phyloP scores from a whole-genome alignment of 2,329 filamentous ascomycete species.

The Camptophora hylomeconis region DNA sequence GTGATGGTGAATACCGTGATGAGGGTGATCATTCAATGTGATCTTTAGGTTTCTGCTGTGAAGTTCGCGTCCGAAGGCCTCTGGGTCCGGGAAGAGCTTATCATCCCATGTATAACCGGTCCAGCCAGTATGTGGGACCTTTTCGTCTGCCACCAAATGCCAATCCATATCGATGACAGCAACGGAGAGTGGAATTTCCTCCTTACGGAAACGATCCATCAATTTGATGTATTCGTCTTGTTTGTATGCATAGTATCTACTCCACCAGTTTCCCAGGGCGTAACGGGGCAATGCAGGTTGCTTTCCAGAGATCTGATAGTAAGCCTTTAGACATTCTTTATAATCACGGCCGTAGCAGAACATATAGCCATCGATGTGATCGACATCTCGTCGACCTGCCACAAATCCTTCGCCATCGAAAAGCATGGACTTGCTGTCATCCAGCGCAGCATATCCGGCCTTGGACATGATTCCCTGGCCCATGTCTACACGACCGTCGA shows the following conservation, averaged over 20 bases:
- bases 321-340: conserved; percentile 38
- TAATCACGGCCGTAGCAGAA: conserved; percentile 48
- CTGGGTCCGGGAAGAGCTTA: conserved; percentile 44
- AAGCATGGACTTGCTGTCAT: conserved; percentile 44
- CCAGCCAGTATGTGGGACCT: conserved; percentile 39
- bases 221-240: conserved; percentile 43
- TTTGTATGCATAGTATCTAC: conserved; percentile 46
- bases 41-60: conserved; percentile 40
- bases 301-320: conserved; percentile 43
- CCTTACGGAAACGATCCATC: conserved; percentile 41
- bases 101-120: conserved; percentile 53
- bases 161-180: conserved; percentile 56
- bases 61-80: conserved; percentile 37
- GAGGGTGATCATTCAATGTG: conserved; percentile 50
- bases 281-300: conserved; percentile 45
- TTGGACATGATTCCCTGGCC: conserved; percentile 39
- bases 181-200: conserved; percentile 44
- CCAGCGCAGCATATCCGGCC: conserved; percentile 38
- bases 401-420: conserved; percentile 40
- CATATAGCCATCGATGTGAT: conserved; percentile 45
- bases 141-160: conserved; percentile 41
- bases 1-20: conserved; percentile 42
- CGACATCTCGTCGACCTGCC: conserved; percentile 24
- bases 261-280: conserved; percentile 54
- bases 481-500: conserved; percentile 38